phyloP scores from a whole-genome alignment of 805 yeast genomes.

The Candida schatavii region DNA sequence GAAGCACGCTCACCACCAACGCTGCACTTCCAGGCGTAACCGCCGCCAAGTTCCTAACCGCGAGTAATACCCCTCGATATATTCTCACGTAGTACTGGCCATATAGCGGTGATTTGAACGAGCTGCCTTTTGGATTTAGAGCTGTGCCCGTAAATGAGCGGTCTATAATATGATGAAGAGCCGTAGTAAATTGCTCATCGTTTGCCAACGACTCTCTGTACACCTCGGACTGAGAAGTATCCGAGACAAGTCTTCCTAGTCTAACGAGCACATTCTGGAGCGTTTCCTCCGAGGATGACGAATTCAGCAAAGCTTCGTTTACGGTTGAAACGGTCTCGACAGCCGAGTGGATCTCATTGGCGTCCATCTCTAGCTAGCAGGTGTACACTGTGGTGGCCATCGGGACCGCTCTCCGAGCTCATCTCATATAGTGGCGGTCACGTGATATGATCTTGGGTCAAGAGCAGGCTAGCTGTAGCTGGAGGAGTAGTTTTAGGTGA shows the following conservation, averaged over 20 bases:
- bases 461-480: no score
- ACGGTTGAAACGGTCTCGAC: no score
- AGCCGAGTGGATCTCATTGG: no score
- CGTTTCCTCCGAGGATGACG: neutral
- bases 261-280: neutral
- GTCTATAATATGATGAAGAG: neutral
- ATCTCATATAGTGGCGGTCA: no score
- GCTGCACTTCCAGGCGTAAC: neutral
- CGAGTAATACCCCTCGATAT: conserved; percentile 45
- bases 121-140: no score
- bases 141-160: neutral
- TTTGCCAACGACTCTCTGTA: neutral
- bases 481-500: no score
- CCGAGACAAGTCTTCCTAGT: conserved; percentile 1
- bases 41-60: conserved; percentile 43
- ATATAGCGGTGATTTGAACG: no score
- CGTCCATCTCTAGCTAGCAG: no score
- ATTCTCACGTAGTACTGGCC: conserved; percentile 22
- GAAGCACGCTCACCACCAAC: neutral
- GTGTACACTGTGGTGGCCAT: no score
- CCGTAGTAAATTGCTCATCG: neutral
- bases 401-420: no score
- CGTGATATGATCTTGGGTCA: no score
- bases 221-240: neutral
- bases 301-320: no score